phyloP scores from a whole-genome alignment of 2,329 filamentous ascomycete genomes.

The Colletotrichum coccodes region DNA sequence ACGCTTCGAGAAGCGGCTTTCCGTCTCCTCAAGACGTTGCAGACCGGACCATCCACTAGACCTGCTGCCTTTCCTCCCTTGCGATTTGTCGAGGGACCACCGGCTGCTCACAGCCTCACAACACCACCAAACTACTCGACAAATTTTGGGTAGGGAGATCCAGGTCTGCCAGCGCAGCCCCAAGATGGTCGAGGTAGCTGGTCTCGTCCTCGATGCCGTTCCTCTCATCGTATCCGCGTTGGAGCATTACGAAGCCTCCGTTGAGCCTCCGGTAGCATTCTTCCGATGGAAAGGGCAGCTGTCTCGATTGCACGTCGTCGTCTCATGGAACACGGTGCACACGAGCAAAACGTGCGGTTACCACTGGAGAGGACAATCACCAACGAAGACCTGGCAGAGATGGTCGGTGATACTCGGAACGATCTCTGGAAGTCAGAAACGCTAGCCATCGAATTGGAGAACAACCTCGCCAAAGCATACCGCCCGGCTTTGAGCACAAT shows the following conservation, averaged over 20 bases:
- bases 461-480: background rate
- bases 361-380: background rate
- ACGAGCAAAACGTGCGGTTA: background rate
- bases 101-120: too few relatives aligned
- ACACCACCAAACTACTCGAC: too few relatives aligned
- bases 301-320: background rate
- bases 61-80: too few relatives aligned
- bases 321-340: background rate
- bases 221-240: slow-evolving; percentile 35
- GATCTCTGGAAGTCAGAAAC: background rate
- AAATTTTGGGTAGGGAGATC: too few relatives aligned
- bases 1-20: too few relatives aligned
- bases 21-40: too few relatives aligned
- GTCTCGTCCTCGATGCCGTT: slow-evolving; percentile 36
- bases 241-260: slow-evolving; percentile 30
- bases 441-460: background rate
- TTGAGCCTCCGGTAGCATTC: background rate
- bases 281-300: slow-evolving; percentile 3
- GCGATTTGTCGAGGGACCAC: too few relatives aligned
- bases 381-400: background rate
- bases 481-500: background rate
- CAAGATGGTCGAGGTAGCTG: slow-evolving; percentile 35
- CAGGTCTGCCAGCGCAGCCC: too few relatives aligned
- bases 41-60: too few relatives aligned
- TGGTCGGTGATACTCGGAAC: background rate